phyloP scores from a whole-genome alignment of 1,284 basidiomycete species.

The Apiotrichum gracile region DNA sequence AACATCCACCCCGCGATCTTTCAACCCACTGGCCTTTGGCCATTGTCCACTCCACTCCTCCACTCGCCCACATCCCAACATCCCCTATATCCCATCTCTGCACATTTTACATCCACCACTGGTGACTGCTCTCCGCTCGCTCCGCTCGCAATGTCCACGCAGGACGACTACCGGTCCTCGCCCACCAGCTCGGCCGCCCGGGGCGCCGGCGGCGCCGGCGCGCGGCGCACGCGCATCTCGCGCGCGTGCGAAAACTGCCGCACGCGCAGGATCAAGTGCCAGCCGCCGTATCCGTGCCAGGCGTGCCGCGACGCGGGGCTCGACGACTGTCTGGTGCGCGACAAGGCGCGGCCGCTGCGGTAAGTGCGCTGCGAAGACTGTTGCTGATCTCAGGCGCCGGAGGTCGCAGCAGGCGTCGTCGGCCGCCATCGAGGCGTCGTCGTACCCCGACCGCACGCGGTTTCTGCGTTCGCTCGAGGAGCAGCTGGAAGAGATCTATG shows the following conservation, averaged over 20 bases:
- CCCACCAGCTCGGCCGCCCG: neutral
- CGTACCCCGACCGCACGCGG: constrained; percentile 13
- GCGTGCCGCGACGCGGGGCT: constrained; percentile 5
- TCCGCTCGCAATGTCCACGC: neutral
- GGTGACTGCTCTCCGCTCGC: too few species aligned
- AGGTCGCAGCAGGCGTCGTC: constrained; percentile 10
- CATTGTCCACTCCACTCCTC: too few species aligned
- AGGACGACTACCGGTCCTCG: neutral
- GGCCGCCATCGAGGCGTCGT: constrained; percentile 12
- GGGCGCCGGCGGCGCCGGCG: neutral
- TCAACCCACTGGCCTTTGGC: too few species aligned
- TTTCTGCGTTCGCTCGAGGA: constrained; percentile 4
- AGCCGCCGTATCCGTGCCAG: constrained; percentile 6
- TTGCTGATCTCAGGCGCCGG: constrained; percentile 2
- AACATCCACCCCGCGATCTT: too few species aligned
- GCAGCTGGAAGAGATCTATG: constrained; percentile 13
- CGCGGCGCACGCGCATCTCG: neutral
- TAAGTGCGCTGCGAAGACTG: neutral
- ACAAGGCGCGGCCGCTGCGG: constrained; percentile 1
- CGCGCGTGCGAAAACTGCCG: constrained; percentile 9
- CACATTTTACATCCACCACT: too few species aligned
- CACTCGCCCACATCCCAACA: too few species aligned
- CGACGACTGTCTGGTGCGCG: constrained; percentile 1
- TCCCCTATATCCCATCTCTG: too few species aligned
- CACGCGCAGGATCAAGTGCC: constrained; percentile 3